Evolutionary conservation across 805 yeast species (phyloP), one percentile per base, ranked within the genome.

Genomic region (Teunomyces gatunensis): DNA sequence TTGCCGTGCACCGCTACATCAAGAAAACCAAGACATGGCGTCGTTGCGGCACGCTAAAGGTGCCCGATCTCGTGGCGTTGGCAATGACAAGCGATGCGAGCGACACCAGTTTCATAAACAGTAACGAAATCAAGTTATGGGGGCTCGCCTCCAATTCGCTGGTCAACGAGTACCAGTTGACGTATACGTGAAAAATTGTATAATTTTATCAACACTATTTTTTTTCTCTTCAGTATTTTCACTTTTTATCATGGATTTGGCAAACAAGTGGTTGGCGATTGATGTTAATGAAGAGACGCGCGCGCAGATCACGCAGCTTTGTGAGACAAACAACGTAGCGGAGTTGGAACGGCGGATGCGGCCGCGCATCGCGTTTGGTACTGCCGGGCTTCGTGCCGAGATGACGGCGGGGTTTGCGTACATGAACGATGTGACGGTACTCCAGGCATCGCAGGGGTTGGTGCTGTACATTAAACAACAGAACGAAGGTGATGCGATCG

Each of bases 401-500:
- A 90, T 94, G 97, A 91, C 84, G 51, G 89, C 97, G 0, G 98
- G 99, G 0, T 90, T 87, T 61, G 78, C 81, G 45, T 79, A 90
- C 55, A 87, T 94, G 92, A 92, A 94, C 64, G 85, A 85, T 52
- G 84, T 92, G 13, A 89, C 97, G 0, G 86, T 92, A 1, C 60
- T 89, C 39, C 98, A 92, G 68, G 91, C 98, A 0, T 83, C 97
- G 0, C 96, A 89, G 56, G 96, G 95, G 1, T 65, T 87, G 15
- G 83, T 89, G 0, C 62, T 64, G 42, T 84, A 85, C 56, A 46
- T 77, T 6, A 58, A 61, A 3, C 58, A 56, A 36, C 57, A 46
- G 63, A 42, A 35, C 15, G 4, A 29, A 18, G 20, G 20, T 27
- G 36, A 45, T 30, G 43, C 78, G 61, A 74, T 88, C 13, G 96